Base-by-base conservation (phyloP, 495 filamentous ascomycete species). In the Daldinia vernicosa region DNA sequence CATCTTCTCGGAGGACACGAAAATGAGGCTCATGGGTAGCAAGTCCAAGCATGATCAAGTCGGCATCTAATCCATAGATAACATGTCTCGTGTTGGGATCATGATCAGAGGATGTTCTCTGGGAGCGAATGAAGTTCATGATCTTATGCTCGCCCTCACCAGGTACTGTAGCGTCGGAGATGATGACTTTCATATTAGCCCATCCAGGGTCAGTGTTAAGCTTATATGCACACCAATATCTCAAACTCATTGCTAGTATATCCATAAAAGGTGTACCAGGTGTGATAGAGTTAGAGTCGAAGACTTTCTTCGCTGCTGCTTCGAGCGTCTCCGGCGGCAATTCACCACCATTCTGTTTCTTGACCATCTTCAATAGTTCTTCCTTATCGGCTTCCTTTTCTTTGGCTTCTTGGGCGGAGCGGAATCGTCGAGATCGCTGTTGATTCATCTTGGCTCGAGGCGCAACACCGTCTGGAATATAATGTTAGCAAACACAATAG, bases 81-180 rank as follows among this genome's bases (percentile, higher is more conserved):
- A 97, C 95, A 82, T 98, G 96, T 52, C 90, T 90, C 14, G 96
- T 98, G 77, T 99, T 98, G 32, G 95, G 96, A 75, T 99, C 91
- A 77, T 99, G 94, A 59, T 94, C 89, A 1, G 94, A 92, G 30
- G 91, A 93, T 37, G 89, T 85, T 69, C 95, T 91, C 80, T 99
- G 96, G 26, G 95, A 97, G 71, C 95, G 89, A 68, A 99, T 87
- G 75, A 98, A 99, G 50, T 97, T 89, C 95, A 99, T 99, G 70
- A 99, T 98, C 83, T 99, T 99, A 80, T 99, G 95, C 78, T 99
- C 95, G 77, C 95, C 95, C 80, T 99, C 95, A 72, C 95, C 95
- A 39, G 95, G 95, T 19, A 99, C 95, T 0, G 94, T 97, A 40
- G 95, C 94, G 83, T 99, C 95, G 6, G 95, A 98, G 73, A 99